phyloP scores from a whole-genome alignment of 2,329 filamentous ascomycete genomes.

The Aureobasidium subglaciale region DNA sequence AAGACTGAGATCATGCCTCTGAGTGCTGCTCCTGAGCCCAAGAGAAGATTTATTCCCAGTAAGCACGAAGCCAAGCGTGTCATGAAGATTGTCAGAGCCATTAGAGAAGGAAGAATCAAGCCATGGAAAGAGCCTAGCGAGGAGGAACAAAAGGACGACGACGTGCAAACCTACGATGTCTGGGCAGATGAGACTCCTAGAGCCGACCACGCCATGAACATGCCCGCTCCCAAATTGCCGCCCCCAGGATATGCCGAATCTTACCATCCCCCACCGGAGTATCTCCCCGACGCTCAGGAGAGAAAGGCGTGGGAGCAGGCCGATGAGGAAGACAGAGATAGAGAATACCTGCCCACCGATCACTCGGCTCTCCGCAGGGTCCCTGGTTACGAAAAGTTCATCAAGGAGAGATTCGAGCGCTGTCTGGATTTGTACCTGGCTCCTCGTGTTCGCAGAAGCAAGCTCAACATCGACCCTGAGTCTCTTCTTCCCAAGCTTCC shows the following conservation, averaged over 20 bases:
- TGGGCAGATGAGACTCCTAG: conserved; percentile 88
- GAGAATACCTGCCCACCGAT: conserved; percentile 76
- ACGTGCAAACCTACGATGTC: conserved; percentile 74
- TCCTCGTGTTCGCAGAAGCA: conserved; percentile 82
- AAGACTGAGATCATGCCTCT: conserved; percentile 85
- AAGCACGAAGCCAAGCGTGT: conserved; percentile 95
- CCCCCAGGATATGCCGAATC: conserved; percentile 92
- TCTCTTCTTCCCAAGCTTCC: conserved; percentile 89
- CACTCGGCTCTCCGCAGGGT: conserved; percentile 83
- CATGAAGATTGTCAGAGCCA: conserved; percentile 95
- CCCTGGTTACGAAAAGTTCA: conserved; percentile 79
- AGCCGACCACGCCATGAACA: conserved; percentile 84
- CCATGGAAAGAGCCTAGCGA: conserved; percentile 77
- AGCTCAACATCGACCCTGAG: conserved; percentile 92
- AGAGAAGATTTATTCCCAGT: conserved; percentile 88
- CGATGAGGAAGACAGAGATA: conserved; percentile 86
- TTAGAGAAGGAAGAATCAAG: conserved; percentile 85
- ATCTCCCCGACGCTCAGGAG: conserved; percentile 80
- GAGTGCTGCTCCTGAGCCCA: conserved; percentile 90
- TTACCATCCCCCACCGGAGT: conserved; percentile 93
- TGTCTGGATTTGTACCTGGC: conserved; percentile 94
- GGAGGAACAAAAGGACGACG: conserved; percentile 56
- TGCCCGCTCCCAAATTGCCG: conserved; percentile 86
- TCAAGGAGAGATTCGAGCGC: conserved; percentile 94
- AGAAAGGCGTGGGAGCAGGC: conserved; percentile 74